phyloP scores from a whole-genome alignment of 441 rosid genomes.

The Gossypium davidsonii region DNA sequence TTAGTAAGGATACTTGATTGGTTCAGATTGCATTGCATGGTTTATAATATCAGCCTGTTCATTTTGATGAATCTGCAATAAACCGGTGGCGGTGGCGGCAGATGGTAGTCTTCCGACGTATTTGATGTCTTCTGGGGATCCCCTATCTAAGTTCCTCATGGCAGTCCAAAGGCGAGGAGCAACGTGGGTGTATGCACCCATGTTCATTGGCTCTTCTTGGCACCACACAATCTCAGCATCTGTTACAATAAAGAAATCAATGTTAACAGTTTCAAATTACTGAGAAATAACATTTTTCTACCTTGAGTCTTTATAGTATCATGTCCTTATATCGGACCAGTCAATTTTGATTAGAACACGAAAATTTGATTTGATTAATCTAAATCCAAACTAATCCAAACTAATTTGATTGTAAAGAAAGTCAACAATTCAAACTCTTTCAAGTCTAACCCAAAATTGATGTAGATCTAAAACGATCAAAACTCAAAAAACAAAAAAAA shows the following conservation, averaged over 20 bases:
- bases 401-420: neutral
- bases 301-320: neutral
- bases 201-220: conserved; percentile 64
- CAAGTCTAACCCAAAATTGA: neutral
- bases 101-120: conserved; percentile 57
- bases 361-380: too few relatives aligned
- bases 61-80: conserved; percentile 41
- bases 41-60: conserved; percentile 45
- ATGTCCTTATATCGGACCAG: too few relatives aligned
- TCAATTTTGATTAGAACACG: too few relatives aligned
- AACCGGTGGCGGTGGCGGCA: conserved; percentile 59
- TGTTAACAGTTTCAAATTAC: neutral
- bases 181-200: conserved; percentile 55
- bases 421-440: neutral
- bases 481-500: too few relatives aligned
- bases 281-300: neutral
- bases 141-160: conserved; percentile 40
- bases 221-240: conserved; percentile 65
- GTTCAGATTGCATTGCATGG: conserved; percentile 41
- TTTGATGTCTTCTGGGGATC: conserved; percentile 43
- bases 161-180: conserved; percentile 41
- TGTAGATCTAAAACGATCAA: neutral
- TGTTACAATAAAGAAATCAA: conserved; percentile 7
- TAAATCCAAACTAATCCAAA: neutral
- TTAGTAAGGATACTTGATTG: conserved; percentile 20